These are phyloP conservation scores for Pleodorina starrii DNA, from an alignment of 139 green algal species.

Conservation along the genomic window DNA sequence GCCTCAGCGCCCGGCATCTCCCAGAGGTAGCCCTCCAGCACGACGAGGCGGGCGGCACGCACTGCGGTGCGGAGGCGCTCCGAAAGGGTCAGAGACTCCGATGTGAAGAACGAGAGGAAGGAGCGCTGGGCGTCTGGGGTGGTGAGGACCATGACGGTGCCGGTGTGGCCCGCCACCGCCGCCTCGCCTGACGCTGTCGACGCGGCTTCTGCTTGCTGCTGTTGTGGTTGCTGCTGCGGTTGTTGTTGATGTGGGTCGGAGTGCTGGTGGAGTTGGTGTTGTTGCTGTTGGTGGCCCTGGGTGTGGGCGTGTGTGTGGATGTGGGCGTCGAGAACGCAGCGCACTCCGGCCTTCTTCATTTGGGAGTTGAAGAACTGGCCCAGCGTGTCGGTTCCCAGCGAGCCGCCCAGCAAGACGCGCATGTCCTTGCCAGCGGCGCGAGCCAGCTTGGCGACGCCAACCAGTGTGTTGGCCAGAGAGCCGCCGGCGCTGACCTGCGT, in stretches of 20 bases:
- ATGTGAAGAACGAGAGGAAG: slow-evolving; percentile 88
- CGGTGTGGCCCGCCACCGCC: slow-evolving; percentile 76
- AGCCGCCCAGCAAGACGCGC: slow-evolving; percentile 81
- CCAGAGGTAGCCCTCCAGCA: slow-evolving; percentile 85
- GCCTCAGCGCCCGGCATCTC: slow-evolving; percentile 46
- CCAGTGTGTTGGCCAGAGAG: slow-evolving; percentile 92
- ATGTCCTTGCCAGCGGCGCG: slow-evolving; percentile 62
- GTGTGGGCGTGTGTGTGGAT: neutral
- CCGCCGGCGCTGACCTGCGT: slow-evolving; percentile 84
- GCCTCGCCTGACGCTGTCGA: slow-evolving; percentile 38
- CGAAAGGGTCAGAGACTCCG: slow-evolving; percentile 23
- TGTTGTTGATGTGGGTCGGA: neutral
- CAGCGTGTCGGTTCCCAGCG: slow-evolving; percentile 76
- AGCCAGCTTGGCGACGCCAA: slow-evolving; percentile 83
- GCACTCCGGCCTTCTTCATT: slow-evolving; percentile 78
- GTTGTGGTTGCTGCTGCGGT: slow-evolving; percentile 9
- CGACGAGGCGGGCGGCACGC: slow-evolving; percentile 61
- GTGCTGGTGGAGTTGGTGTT: neutral
- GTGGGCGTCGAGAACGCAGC: slow-evolving; percentile 64
- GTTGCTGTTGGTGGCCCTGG: neutral
- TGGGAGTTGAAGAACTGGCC: slow-evolving; percentile 84
- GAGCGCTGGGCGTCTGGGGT: slow-evolving; percentile 92
- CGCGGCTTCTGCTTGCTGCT: slow-evolving; percentile 26
- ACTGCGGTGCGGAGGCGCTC: slow-evolving; percentile 72
- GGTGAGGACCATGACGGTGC: slow-evolving; percentile 93